Evolutionary conservation across 2,329 filamentous ascomycete genomes (phyloP).

Genomic region (Akanthomyces muscarius): DNA sequence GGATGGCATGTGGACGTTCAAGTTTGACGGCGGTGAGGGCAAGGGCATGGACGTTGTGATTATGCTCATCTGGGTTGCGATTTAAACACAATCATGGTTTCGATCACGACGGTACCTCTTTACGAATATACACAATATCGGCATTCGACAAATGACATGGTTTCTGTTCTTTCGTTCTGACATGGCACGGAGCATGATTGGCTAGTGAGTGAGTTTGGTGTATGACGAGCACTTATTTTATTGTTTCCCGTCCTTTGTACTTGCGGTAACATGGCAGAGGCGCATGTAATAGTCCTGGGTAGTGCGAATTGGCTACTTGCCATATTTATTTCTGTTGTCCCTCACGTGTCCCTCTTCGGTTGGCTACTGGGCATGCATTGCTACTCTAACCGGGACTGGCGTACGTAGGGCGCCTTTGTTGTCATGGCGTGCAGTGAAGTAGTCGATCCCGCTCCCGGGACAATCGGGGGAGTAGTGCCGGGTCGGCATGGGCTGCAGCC

Average conservation of each 20-base stretch:
- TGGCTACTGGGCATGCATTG: not conserved
- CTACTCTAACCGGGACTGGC: too few relatives aligned
- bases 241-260: not conserved
- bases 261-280: not conserved
- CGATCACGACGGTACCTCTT: not conserved
- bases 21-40: slow-evolving; percentile 67
- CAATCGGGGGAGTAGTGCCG: not conserved
- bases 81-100: slow-evolving; percentile 40
- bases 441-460: not conserved
- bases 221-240: not conserved
- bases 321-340: too few relatives aligned
- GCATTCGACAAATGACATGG: slow-evolving; percentile 1
- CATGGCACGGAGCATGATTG: not conserved
- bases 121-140: not conserved
- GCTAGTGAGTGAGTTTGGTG: not conserved
- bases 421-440: too few relatives aligned
- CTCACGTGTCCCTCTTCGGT: not conserved
- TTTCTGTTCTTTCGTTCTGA: not conserved
- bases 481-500: not conserved
- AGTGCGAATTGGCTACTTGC: not conserved
- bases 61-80: slow-evolving; percentile 74
- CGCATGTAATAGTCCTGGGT: not conserved
- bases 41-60: slow-evolving; percentile 68
- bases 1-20: slow-evolving; percentile 86
- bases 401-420: too few relatives aligned